phyloP scores from a whole-genome alignment of 2,329 filamentous ascomycete genomes.

The Gyromitra esculenta region DNA sequence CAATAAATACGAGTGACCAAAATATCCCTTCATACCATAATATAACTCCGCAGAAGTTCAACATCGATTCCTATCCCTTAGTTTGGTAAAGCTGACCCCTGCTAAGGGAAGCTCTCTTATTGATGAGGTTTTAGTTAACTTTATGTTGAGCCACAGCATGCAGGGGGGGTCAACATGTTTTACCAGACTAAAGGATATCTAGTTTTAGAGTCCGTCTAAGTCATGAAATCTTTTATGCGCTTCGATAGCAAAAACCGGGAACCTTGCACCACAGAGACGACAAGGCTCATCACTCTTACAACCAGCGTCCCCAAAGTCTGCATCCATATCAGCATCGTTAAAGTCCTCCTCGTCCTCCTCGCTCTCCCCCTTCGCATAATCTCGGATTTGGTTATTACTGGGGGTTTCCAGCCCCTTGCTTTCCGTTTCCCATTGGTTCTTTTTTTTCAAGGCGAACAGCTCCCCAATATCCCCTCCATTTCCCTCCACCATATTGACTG shows the following conservation, averaged over 20 bases:
- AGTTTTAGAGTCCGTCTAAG: conserved; percentile 18
- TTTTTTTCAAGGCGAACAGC: conserved; percentile 71
- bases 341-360: conserved; percentile 56
- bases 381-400: conserved; percentile 56
- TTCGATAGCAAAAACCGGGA: conserved; percentile 65
- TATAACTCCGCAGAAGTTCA: background rate
- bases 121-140: too few relatives aligned
- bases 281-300: conserved; percentile 60
- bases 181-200: background rate
- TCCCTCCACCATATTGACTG: conserved; percentile 78
- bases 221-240: conserved; percentile 65
- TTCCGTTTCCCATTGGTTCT: conserved; percentile 51
- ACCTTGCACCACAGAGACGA: conserved; percentile 62
- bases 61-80: background rate
- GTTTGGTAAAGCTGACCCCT: too few relatives aligned
- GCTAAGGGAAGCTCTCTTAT: too few relatives aligned
- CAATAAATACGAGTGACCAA: too few relatives aligned
- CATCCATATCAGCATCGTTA: conserved; percentile 58
- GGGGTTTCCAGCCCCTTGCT: conserved; percentile 48
- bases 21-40: background rate
- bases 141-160: too few relatives aligned
- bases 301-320: conserved; percentile 56
- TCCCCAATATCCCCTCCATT: conserved; percentile 78
- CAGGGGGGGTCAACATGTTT: too few relatives aligned
- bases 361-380: conserved; percentile 59